Base-by-base conservation (phyloP, 805 yeast genomes). In the Saccharomyces mikatae region DNA sequence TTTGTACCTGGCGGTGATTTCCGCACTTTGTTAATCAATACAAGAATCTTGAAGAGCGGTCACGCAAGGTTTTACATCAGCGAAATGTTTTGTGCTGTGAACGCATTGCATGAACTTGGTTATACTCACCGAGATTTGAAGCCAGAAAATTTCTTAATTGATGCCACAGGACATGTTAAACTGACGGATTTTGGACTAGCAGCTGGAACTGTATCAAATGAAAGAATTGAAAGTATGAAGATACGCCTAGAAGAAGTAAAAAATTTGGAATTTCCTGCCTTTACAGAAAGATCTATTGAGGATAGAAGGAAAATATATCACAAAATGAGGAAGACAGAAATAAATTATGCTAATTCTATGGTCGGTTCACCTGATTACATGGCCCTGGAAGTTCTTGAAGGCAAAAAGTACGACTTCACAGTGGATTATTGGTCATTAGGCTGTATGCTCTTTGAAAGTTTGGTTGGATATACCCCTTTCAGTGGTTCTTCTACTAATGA, bases 1-100 rank as follows among this genome's bases (percentile, higher is more conserved):
- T 94, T 88, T 71, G 99, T 94, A 14, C 97, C 99, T 8, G 99
- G 99, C 56, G 99, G 99, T 52, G 99, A 94, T 69, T 94, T 89
- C 75, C 84, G 99, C 67, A 94, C 99, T 0, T 74, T 94, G 57
- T 80, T 94, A 59, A 91, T 90, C 70, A 92, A 91, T 69, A 92
- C 98, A 6, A 96, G 96, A 32, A 87, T 87, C 55, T 75, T 94
- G 61, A 87, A 89, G 57, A 96, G 98, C 2, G 90, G 95, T 3
- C 99, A 94, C 67, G 96, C 98, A 0, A 80, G 98, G 55, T 94
- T 94, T 73, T 94, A 94, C 69, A 81, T 94, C 59, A 83, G 92
- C 58, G 98, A 94, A 72, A 94, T 94, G 99, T 92, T 94, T 71
- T 84, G 90, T 48, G 88, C 98, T 0, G 90, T 94, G 21, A 89